phyloP scores from a whole-genome alignment of 2,329 filamentous ascomycete species.

The Elsinoe fawcettii region DNA sequence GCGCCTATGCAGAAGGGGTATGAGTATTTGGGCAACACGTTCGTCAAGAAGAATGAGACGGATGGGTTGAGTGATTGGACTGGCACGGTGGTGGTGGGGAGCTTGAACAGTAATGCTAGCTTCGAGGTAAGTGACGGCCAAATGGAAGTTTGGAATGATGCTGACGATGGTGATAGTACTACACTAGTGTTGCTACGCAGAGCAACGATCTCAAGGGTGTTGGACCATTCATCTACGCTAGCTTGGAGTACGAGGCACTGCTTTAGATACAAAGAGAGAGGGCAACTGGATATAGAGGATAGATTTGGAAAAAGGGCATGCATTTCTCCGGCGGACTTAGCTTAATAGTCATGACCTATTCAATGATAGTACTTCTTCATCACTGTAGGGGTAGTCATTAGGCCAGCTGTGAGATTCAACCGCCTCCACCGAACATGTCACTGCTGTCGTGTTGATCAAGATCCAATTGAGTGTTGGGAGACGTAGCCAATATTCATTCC shows the following conservation, averaged over 20 bases:
- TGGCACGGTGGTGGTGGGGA: conserved; percentile 47
- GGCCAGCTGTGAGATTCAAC: too few species aligned
- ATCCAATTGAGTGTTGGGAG: too few species aligned
- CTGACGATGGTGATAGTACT: conserved; percentile 87
- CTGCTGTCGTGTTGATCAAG: too few species aligned
- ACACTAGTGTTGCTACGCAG: conserved; percentile 3
- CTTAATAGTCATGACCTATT: too few species aligned
- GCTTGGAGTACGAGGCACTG: conserved; percentile 10
- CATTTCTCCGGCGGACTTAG: neutral
- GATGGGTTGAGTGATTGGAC: conserved; percentile 44
- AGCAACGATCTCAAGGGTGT: conserved; percentile 8
- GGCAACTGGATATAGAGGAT: neutral
- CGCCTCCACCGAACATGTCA: too few species aligned
- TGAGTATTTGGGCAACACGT: conserved; percentile 37
- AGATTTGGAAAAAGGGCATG: neutral
- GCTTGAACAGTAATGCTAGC: conserved; percentile 41
- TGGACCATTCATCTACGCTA: conserved; percentile 8
- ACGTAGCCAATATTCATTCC: neutral
- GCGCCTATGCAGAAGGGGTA: conserved; percentile 39
- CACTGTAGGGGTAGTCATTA: too few species aligned
- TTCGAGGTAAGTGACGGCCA: conserved; percentile 52
- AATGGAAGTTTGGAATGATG: conserved; percentile 72
- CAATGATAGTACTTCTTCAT: too few species aligned
- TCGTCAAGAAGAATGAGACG: conserved; percentile 40
- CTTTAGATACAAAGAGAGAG: neutral